Base-by-base conservation (phyloP, 129 eudicot genomes). In the Chrysanthemum makinoi region DNA sequence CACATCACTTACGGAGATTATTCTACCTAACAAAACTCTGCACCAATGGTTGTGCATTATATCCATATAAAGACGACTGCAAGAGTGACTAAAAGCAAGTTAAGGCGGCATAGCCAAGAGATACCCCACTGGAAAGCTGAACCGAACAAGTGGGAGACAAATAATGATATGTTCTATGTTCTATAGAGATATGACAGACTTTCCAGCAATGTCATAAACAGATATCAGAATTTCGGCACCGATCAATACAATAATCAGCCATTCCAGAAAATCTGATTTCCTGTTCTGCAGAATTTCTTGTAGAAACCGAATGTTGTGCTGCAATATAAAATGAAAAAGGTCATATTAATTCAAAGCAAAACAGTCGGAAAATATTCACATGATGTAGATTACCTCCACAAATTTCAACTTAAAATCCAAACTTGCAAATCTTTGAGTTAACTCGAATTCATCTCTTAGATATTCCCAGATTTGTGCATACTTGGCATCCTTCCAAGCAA, bases 391-490 rank as follows among this genome's bases (percentile, higher is more conserved):
- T 85, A 89, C 98, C 98, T 92, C 98, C 52, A 92, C 98, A 80
- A 89, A 89, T 72, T 92, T 92, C 84, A 92, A 83, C 81, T 92
- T 92, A 58, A 89, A 92, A 78, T 89, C 96, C 77, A 92, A 89
- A 82, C 96, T 92, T 43, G 98, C 95, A 69, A 92, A 92, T 89
- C 98, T 89, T 81, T 89, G 98, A 55, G 98, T 92, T 60, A 92
- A 82, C 83, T 92, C 98, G 62, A 92, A 92, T 66, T 92, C 98
- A 69, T 92, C 98, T 74, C 98, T 79, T 44, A 92, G 88, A 77
- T 89, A 92, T 74, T 89, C 98, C 98, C 98, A 92, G 33, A 92
- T 92, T 79, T 92, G 91, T 75, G 98, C 98, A 80, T 86, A 92
- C 74, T 92, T 92, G 10, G 96, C 98, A 85, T 92, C 88, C 81